phyloP scores from a whole-genome alignment of 2,329 filamentous ascomycete species.

The Mycogone perniciosa region DNA sequence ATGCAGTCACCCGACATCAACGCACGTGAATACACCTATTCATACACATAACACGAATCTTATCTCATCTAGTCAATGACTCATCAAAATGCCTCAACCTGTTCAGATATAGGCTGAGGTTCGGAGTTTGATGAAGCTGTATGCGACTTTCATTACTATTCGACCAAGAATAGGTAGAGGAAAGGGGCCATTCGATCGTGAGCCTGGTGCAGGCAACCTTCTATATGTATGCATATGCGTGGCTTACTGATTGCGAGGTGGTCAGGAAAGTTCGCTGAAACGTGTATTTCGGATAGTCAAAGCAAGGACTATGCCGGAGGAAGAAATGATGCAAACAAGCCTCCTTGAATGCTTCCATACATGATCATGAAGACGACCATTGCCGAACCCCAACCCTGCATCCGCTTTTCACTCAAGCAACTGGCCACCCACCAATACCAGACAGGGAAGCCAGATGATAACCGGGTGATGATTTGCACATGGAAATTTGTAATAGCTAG shows the following conservation, averaged over 20 bases:
- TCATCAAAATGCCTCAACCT: no score
- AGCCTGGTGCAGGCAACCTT: no score
- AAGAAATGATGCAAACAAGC: slow-evolving; percentile 81
- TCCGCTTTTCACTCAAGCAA: slow-evolving; percentile 30
- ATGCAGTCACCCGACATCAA: no score
- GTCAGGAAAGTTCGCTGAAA: background rate
- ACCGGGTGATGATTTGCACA: slow-evolving; percentile 85
- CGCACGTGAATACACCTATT: no score
- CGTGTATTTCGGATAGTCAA: background rate
- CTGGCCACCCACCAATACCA: slow-evolving; percentile 81
- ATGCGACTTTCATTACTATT: no score
- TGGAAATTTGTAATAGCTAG: slow-evolving; percentile 77
- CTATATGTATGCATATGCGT: no score
- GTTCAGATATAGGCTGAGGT: no score
- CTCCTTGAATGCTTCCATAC: slow-evolving; percentile 78
- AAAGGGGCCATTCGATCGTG: no score
- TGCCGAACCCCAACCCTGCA: slow-evolving; percentile 26
- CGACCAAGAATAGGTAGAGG: no score
- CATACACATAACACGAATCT: no score
- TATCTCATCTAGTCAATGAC: no score
- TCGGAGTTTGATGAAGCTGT: no score
- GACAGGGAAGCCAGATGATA: slow-evolving; percentile 80
- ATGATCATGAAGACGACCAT: slow-evolving; percentile 65
- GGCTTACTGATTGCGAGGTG: background rate
- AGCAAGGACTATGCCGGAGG: slow-evolving; percentile 65